Percentiles rank a stretch among this genome's conserved stretches.
These are phyloP conservation scores for Cladophialophora yegresii DNA, from an alignment of 2,329 filamentous ascomycete species.

Conservation along the genomic window DNA sequence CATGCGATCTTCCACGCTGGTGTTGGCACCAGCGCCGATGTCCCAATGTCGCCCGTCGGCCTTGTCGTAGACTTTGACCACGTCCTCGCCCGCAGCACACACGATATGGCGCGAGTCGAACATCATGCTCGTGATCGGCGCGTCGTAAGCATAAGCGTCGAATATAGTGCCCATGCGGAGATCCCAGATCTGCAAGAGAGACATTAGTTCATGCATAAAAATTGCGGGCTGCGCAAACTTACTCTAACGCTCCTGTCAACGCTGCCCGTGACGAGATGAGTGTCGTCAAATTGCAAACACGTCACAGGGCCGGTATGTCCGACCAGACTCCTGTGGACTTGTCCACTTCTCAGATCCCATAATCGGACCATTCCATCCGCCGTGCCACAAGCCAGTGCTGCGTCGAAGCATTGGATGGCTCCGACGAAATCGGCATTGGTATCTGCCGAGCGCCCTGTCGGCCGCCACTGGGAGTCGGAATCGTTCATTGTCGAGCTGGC, in stretches of 20 bases:
- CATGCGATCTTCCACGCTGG: slow-evolving; percentile 57
- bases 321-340: slow-evolving; percentile 94
- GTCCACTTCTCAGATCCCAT: slow-evolving; percentile 94
- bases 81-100: slow-evolving; percentile 83
- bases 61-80: slow-evolving; percentile 98
- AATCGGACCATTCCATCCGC: slow-evolving; percentile 95
- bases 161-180: slow-evolving; percentile 92
- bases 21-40: slow-evolving; percentile 76
- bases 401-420: slow-evolving; percentile 91
- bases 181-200: slow-evolving; percentile 91
- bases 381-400: slow-evolving; percentile 91
- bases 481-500: slow-evolving; percentile 67
- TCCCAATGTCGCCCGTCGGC: slow-evolving; percentile 95
- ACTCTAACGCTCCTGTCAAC: slow-evolving; percentile 90
- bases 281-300: slow-evolving; percentile 91
- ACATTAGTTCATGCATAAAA: slow-evolving; percentile 36
- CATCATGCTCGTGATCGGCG: slow-evolving; percentile 92
- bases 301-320: slow-evolving; percentile 95
- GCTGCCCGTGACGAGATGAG: slow-evolving; percentile 91
- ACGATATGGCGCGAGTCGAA: slow-evolving; percentile 91
- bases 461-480: slow-evolving; percentile 65
- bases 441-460: slow-evolving; percentile 63
- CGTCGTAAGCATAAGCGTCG: slow-evolving; percentile 94
- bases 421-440: slow-evolving; percentile 87
- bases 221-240: slow-evolving; percentile 47